These are phyloP conservation scores for Poa annua DNA, from an alignment of 176 grass and related monocot species.

Conservation along the genomic window DNA sequence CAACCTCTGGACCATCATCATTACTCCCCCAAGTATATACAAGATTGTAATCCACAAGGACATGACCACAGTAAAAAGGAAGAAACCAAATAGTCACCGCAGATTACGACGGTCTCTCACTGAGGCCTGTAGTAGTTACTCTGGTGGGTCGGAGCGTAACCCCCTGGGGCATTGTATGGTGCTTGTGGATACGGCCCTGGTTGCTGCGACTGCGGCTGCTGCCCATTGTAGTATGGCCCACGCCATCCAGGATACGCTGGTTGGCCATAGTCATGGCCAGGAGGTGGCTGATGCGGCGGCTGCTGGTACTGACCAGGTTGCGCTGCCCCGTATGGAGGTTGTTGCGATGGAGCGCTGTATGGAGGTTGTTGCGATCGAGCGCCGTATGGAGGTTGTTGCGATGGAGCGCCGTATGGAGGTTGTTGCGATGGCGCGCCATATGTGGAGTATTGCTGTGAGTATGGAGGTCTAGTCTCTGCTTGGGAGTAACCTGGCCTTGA, in stretches of 20 bases:
- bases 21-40: constrained; percentile 22
- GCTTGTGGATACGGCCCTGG: constrained; percentile 60
- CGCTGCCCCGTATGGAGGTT: constrained; percentile 1
- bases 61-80: not conserved
- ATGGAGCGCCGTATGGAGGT: constrained; percentile 33
- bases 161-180: constrained; percentile 62
- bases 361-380: not conserved
- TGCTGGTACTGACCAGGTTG: constrained; percentile 61
- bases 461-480: constrained; percentile 61
- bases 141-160: constrained; percentile 65
- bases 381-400: not conserved
- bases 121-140: constrained; percentile 81
- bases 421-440: constrained; percentile 53
- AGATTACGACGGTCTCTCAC: constrained; percentile 36
- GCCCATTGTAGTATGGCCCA: constrained; percentile 79
- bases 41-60: not conserved
- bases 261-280: constrained; percentile 74
- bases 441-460: constrained; percentile 57
- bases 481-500: constrained; percentile 58
- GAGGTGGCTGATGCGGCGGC: constrained; percentile 50
- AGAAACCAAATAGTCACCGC: not conserved
- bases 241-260: constrained; percentile 95
- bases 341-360: not conserved
- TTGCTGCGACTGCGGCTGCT: constrained; percentile 56
- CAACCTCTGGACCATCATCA: constrained; percentile 12